Evolutionary conservation across 2,329 filamentous ascomycete species (phyloP).

Genomic region (Orbilia quercus): DNA sequence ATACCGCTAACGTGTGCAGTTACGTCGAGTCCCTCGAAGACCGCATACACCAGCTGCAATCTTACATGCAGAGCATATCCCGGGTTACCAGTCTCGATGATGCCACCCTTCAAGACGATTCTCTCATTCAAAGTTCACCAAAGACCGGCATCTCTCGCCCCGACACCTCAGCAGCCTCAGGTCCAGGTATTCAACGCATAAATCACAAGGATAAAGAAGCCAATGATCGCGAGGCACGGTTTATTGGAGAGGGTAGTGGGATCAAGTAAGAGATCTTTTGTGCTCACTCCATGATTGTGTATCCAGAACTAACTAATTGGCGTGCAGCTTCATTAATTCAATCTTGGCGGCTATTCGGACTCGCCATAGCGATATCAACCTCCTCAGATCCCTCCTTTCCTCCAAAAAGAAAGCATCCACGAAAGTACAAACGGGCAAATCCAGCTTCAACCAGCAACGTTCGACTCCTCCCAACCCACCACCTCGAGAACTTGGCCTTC

Average conservation of each 20-base stretch:
- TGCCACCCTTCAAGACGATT: conserved; percentile 39
- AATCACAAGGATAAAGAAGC: conserved; percentile 53
- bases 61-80: conserved; percentile 54
- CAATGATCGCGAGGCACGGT: conserved; percentile 49
- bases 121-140: conserved; percentile 20
- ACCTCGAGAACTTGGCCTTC: conserved; percentile 47
- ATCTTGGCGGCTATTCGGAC: conserved; percentile 51
- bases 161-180: conserved; percentile 5
- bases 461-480: conserved; percentile 49
- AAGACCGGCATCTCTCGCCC: conserved; percentile 39
- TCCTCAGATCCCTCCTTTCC: conserved; percentile 50
- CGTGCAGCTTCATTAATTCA: conserved; percentile 52
- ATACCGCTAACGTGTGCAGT: conserved; percentile 1
- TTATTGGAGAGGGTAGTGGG: conserved; percentile 54
- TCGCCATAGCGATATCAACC: conserved; percentile 53
- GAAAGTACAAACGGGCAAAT: conserved; percentile 38
- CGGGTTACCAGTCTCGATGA: conserved; percentile 53
- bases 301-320: conserved; percentile 11
- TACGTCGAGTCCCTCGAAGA: conserved; percentile 56
- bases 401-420: conserved; percentile 49
- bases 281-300: background rate
- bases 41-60: conserved; percentile 52
- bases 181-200: conserved; percentile 50
- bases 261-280: conserved; percentile 42
- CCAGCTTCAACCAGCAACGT: conserved; percentile 46